Percentiles rank a stretch among this genome's conserved stretches.
Conservation (phyloP, 129 eudicot species). For the Silybum marianum region DNA sequence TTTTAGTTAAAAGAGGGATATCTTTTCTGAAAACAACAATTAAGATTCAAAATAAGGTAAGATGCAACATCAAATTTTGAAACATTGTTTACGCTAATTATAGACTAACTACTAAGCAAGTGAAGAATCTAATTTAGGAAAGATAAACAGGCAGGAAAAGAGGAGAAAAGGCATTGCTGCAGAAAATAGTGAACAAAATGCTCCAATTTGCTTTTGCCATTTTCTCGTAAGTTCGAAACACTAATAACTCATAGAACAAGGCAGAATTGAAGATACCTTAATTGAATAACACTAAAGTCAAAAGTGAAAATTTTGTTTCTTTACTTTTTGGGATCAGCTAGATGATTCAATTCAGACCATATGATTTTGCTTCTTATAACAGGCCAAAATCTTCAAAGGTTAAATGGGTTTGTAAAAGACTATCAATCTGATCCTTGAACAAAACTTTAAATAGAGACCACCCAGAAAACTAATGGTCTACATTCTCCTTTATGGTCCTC, state of each 20-base stretch:
- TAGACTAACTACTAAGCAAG: too few species aligned
- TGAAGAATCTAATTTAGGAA: neutral
- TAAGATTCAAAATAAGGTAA: constrained; percentile 16
- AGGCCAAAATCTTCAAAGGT: constrained; percentile 15
- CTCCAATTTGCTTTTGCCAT: neutral
- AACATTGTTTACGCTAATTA: neutral
- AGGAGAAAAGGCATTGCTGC: too few species aligned
- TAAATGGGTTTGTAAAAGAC: neutral
- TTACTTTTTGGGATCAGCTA: constrained; percentile 1
- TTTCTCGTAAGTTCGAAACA: neutral
- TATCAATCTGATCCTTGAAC: constrained; percentile 5
- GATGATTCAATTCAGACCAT: constrained; percentile 5
- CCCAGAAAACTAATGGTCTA: constrained; percentile 18
- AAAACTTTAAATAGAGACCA: constrained; percentile 12
- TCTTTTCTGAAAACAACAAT: constrained; percentile 13
- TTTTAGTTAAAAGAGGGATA: constrained; percentile 2
- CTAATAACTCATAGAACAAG: neutral
- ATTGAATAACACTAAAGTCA: constrained; percentile 8
- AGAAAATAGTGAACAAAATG: too few species aligned
- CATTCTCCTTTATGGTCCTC: constrained; percentile 28
- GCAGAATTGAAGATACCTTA: neutral
- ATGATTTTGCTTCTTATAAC: constrained; percentile 18
- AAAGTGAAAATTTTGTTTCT: neutral
- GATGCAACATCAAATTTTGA: neutral
- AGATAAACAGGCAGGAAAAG: too few species aligned